phyloP scores from a whole-genome alignment of 495 filamentous ascomycete genomes.

The Chlorociboria aeruginascens region DNA sequence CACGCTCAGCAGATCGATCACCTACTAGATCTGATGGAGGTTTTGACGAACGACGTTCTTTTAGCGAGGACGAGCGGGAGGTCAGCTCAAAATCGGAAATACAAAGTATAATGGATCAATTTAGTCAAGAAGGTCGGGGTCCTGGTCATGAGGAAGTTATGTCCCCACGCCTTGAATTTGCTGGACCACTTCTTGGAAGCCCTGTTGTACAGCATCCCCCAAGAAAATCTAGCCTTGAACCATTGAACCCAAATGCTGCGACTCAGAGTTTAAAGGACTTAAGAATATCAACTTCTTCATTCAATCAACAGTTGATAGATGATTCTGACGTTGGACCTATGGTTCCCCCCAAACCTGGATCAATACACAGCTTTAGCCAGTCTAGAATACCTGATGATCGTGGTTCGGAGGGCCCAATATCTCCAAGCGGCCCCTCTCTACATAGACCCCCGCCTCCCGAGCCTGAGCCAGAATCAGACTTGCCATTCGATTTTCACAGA shows the following conservation, averaged over 20 bases:
- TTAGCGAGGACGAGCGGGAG: constrained; percentile 45
- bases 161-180: constrained; percentile 66
- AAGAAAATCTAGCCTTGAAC: constrained; percentile 74
- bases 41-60: constrained; percentile 36
- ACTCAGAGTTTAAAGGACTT: constrained; percentile 35
- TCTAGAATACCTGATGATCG: constrained; percentile 26
- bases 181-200: constrained; percentile 52
- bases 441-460: constrained; percentile 63
- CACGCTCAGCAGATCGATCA: constrained; percentile 34
- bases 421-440: constrained; percentile 41
- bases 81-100: constrained; percentile 76
- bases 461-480: constrained; percentile 78
- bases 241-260: constrained; percentile 35
- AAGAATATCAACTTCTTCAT: constrained; percentile 26
- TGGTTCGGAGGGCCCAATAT: constrained; percentile 30
- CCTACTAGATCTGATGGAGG: constrained; percentile 45
- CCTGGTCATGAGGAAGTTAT: constrained; percentile 64
- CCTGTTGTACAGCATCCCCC: constrained; percentile 57
- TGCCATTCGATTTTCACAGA: constrained; percentile 95
- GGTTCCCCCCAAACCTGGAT: constrained; percentile 38
- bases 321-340: constrained; percentile 34
- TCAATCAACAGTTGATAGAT: constrained; percentile 19
- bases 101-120: constrained; percentile 89
- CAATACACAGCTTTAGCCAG: constrained; percentile 22
- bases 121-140: constrained; percentile 54